Percentiles rank a stretch among this genome's conserved stretches.
phyloP scores from a whole-genome alignment of 345 rosid species.

The Turritis glabra region DNA sequence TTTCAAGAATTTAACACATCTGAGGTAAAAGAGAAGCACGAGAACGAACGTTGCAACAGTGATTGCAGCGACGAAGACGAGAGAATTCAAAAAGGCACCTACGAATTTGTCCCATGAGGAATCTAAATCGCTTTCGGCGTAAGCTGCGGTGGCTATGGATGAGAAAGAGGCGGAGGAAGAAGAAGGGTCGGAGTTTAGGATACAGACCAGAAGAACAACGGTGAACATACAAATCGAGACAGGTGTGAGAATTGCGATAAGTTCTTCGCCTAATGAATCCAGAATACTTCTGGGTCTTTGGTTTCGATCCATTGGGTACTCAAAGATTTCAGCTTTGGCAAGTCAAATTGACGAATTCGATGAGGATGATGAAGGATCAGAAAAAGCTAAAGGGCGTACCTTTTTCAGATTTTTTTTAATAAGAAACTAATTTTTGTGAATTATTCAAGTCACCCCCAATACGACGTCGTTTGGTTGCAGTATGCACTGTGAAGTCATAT shows the following conservation, averaged over 20 bases:
- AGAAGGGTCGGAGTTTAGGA: constrained; percentile 57
- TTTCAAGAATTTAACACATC: constrained; percentile 75
- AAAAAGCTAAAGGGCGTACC: neutral
- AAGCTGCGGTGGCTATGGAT: constrained; percentile 77
- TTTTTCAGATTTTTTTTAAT: neutral
- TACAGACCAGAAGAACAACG: constrained; percentile 77
- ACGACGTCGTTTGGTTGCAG: neutral
- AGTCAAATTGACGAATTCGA: constrained; percentile 27
- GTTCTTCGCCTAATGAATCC: constrained; percentile 77
- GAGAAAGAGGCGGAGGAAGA: constrained; percentile 51
- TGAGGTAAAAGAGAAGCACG: constrained; percentile 83
- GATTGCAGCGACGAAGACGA: constrained; percentile 73
- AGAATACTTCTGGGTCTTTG: constrained; percentile 58
- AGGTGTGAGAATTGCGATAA: constrained; percentile 75
- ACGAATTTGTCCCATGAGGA: constrained; percentile 82
- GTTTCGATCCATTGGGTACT: constrained; percentile 57
- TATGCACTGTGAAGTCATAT: neutral
- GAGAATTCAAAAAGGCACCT: constrained; percentile 82
- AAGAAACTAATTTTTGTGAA: neutral
- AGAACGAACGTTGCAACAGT: constrained; percentile 73
- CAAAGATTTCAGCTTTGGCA: constrained; percentile 24
- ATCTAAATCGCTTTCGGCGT: constrained; percentile 68
- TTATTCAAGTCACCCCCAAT: neutral
- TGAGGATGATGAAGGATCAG: constrained; percentile 1
- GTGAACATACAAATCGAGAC: constrained; percentile 88